A percentile compares a stretch with the other conserved stretches of the same genome.
Conservation (phyloP, 306 rosid species). For the Cyamopsis tetragonoloba region DNA sequence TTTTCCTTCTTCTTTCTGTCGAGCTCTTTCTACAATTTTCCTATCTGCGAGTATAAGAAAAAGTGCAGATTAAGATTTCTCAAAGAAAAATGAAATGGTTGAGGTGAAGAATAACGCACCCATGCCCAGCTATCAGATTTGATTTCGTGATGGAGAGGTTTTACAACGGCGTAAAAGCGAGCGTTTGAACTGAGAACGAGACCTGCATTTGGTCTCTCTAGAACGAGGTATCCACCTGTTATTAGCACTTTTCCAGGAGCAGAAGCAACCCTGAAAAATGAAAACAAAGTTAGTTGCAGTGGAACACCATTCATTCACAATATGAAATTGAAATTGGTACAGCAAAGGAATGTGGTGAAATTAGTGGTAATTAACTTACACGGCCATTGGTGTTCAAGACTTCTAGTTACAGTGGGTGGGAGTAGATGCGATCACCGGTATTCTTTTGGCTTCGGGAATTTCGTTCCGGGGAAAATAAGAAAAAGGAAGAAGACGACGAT, state of each 20-base stretch:
- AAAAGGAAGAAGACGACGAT: no score
- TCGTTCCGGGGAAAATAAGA: no score
- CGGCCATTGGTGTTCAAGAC: not conserved
- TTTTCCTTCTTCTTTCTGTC: no score
- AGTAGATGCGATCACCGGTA: no score
- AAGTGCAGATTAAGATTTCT: no score
- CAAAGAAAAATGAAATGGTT: no score
- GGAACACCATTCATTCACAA: not conserved
- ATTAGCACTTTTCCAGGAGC: slow-evolving; percentile 84
- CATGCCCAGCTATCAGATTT: slow-evolving; percentile 67
- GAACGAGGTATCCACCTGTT: slow-evolving; percentile 72
- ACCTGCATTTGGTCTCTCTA: slow-evolving; percentile 79
- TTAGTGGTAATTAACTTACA: not conserved
- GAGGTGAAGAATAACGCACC: slow-evolving; percentile 36
- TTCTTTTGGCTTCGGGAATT: no score
- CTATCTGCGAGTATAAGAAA: no score
- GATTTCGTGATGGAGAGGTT: slow-evolving; percentile 52
- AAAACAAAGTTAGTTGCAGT: not conserved
- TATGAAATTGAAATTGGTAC: no score
- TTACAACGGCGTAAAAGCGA: slow-evolving; percentile 69
- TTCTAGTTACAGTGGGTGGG: no score
- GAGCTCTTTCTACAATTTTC: no score
- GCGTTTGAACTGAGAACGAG: slow-evolving; percentile 80
- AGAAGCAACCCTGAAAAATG: slow-evolving; percentile 55
- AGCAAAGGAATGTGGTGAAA: not conserved